These are phyloP conservation scores for Aurifilum marmelostoma DNA, from an alignment of 2,329 filamentous ascomycete species.

Conservation along the genomic window DNA sequence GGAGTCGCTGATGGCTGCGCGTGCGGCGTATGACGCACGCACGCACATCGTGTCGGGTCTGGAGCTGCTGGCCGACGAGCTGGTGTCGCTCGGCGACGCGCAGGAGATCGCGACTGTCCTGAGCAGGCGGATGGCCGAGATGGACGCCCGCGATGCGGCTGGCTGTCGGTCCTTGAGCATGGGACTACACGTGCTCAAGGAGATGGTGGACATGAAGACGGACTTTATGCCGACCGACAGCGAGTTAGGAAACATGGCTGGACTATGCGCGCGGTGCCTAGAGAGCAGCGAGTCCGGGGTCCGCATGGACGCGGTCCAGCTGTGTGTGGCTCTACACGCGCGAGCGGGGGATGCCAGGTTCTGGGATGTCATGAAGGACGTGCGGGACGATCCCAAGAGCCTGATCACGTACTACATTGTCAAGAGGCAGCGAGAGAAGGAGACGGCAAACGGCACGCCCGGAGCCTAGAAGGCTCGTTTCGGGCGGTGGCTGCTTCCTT, in stretches of 20 bases:
- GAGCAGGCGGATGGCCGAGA: conserved; percentile 50
- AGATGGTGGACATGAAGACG: conserved; percentile 56
- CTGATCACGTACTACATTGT: conserved; percentile 82
- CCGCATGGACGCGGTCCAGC: conserved; percentile 75
- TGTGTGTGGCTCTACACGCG: conserved; percentile 74
- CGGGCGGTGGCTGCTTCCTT: background rate
- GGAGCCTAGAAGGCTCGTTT: conserved; percentile 21
- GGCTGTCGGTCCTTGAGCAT: conserved; percentile 61
- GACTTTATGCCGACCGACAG: conserved; percentile 53
- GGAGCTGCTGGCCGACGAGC: conserved; percentile 73
- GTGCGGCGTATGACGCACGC: conserved; percentile 67
- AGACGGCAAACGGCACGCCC: conserved; percentile 2
- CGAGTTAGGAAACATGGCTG: conserved; percentile 56
- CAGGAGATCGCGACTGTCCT: conserved; percentile 62
- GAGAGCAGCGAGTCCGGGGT: conserved; percentile 65
- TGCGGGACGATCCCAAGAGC: conserved; percentile 74
- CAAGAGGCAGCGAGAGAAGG: conserved; percentile 63
- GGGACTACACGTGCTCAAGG: conserved; percentile 65
- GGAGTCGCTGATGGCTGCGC: conserved; percentile 66
- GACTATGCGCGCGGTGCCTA: conserved; percentile 58
- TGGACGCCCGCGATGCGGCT: conserved; percentile 48
- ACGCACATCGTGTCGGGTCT: conserved; percentile 75
- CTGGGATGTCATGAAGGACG: conserved; percentile 67
- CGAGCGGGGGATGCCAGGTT: conserved; percentile 64
- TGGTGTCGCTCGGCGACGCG: conserved; percentile 67